Evolutionary conservation across 805 yeast genomes (phyloP).

Genomic region (Scheffersomyces spartinae): DNA sequence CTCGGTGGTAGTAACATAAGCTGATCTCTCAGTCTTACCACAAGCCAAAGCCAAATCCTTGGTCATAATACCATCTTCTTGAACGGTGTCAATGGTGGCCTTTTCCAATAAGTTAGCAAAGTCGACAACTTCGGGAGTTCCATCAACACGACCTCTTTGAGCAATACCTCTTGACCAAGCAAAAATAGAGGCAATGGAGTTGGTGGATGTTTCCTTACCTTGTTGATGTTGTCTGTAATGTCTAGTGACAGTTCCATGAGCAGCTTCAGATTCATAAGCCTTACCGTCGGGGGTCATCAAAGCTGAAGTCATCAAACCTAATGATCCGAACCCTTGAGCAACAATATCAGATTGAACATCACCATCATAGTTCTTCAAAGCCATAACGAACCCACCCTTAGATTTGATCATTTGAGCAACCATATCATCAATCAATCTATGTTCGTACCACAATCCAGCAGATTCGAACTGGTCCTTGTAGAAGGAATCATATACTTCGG

Average conservation of each 20-base stretch:
- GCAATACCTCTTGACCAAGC: conserved; percentile 82
- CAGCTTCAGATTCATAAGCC: conserved; percentile 79
- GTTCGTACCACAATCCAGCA: conserved; percentile 61
- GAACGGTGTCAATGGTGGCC: conserved; percentile 63
- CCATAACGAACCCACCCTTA: conserved; percentile 72
- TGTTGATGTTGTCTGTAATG: conserved; percentile 74
- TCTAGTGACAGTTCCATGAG: conserved; percentile 83
- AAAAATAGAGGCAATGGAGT: conserved; percentile 75
- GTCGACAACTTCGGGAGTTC: conserved; percentile 55
- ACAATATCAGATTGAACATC: conserved; percentile 80
- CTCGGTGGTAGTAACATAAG: conserved; percentile 65
- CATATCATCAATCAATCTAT: conserved; percentile 78
- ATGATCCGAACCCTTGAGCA: conserved; percentile 79
- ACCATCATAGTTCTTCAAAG: conserved; percentile 78
- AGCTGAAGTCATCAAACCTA: conserved; percentile 78
- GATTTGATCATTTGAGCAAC: conserved; percentile 84
- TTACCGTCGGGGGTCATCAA: conserved; percentile 78
- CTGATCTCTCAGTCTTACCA: conserved; percentile 47
- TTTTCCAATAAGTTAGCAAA: conserved; percentile 57
- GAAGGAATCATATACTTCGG: conserved; percentile 46
- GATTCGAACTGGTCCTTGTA: conserved; percentile 49
- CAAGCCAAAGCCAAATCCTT: conserved; percentile 70
- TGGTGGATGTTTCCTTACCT: conserved; percentile 76
- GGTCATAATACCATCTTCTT: conserved; percentile 67
- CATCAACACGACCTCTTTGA: conserved; percentile 70